These are phyloP conservation scores for Nicotiana otophora DNA, from an alignment of 257 asterid species.

Conservation along the genomic window DNA sequence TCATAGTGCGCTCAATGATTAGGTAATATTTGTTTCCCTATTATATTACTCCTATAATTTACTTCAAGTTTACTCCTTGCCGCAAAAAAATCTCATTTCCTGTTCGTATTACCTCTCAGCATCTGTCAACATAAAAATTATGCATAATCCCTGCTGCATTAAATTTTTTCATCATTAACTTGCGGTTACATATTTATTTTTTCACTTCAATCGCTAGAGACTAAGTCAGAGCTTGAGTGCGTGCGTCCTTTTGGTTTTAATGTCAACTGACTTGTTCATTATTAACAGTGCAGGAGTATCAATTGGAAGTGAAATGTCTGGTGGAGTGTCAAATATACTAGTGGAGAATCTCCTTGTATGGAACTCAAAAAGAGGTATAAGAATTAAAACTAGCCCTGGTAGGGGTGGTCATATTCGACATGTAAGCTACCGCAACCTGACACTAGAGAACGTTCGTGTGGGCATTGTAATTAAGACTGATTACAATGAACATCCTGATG, in stretches of 20 bases:
- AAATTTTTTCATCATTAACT: neutral
- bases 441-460: slow-evolving; percentile 74
- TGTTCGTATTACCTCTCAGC: neutral
- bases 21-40: slow-evolving; percentile 37
- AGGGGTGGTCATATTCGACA: slow-evolving; percentile 77
- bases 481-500: slow-evolving; percentile 84
- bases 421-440: slow-evolving; percentile 60
- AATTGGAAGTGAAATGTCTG: slow-evolving; percentile 96
- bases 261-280: slow-evolving; percentile 20
- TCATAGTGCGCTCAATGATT: slow-evolving; percentile 72
- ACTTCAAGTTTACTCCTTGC: neutral
- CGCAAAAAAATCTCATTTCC: neutral
- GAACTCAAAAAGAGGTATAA: slow-evolving; percentile 81
- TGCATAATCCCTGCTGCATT: neutral
- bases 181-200: neutral
- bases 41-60: neutral
- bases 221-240: neutral
- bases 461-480: slow-evolving; percentile 87
- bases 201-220: neutral
- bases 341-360: slow-evolving; percentile 74
- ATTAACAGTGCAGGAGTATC: slow-evolving; percentile 85
- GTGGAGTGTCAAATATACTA: slow-evolving; percentile 69
- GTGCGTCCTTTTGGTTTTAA: neutral
- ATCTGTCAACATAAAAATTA: neutral
- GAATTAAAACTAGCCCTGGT: slow-evolving; percentile 85